Conservation (phyloP, 1,284 basidiomycete genomes). For the Mrakiaceae sp. region DNA sequence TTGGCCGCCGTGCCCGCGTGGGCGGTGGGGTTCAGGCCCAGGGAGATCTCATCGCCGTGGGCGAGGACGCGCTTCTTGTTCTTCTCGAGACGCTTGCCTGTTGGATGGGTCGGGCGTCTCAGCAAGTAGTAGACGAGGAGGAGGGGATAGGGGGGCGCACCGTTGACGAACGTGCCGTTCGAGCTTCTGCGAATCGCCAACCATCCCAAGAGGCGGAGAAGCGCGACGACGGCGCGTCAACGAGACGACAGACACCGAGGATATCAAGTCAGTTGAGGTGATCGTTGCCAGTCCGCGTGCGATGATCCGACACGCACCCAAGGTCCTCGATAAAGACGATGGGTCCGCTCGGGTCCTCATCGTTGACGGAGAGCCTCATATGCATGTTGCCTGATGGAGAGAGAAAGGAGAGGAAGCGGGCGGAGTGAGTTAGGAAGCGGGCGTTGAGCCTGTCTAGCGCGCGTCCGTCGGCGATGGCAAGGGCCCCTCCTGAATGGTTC, state of each 20-base stretch:
- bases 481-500: no score
- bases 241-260: background rate
- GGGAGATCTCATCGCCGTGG: conserved; percentile 70
- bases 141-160: background rate
- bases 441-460: no score
- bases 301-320: conserved; percentile 36
- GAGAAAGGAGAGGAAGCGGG: conserved; percentile 22
- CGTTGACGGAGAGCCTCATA: conserved; percentile 49
- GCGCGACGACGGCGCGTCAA: no score
- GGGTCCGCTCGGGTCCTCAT: conserved; percentile 37
- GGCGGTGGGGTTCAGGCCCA: conserved; percentile 42
- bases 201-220: no score
- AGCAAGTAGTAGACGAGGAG: background rate
- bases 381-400: conserved; percentile 49
- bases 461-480: no score
- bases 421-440: conserved; percentile 4
- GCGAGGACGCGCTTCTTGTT: conserved; percentile 48
- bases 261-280: background rate
- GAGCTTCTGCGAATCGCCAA: conserved; percentile 30
- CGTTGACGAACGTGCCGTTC: conserved; percentile 73
- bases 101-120: conserved; percentile 34
- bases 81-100: conserved; percentile 49
- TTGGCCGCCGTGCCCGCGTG: conserved; percentile 25
- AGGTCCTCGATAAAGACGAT: conserved; percentile 55
- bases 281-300: background rate